Evolutionary conservation across 2,329 filamentous ascomycete species (phyloP), one percentile per base, ranked within the genome.

Genomic region (Pseudopyricularia javanii): DNA sequence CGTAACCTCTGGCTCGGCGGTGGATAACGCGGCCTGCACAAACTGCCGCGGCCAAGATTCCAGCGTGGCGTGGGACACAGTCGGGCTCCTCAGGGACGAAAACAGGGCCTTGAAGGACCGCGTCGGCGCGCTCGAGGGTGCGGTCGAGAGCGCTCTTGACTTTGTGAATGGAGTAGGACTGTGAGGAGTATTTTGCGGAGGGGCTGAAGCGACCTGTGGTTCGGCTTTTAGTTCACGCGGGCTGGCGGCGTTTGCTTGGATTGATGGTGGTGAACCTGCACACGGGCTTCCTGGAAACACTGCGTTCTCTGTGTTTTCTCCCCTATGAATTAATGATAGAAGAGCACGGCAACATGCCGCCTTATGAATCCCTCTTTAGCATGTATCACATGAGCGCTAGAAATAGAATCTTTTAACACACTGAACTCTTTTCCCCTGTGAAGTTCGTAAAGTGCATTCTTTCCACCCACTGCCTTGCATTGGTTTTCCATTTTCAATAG

Each of bases 21-120:
- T 56, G 17, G 52, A 56, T 7, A 53, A 55, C 9, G 8, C 40
- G 11, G 17, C 12, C 53, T 83, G 80, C 59, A 59, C 64, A 33
- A 83, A 82, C 59, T 84, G 82, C 62, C 65, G 71, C 52, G 80
- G 81, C 12, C 74, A 75, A 59, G 75, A 79, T 51, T 71, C 76
- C 12, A 79, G 77, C 57, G 71, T 80, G 35, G 81, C 81, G 4
- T 85, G 81, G 81, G 75, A 84, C 60, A 82, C 81, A 4, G 80
- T 82, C n/a, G 73, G 74, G 51, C 56, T 83, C 48, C 65, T 85
- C 54, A 70, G 78, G 37, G 76, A 79, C 48, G 82, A 85, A 68
- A 85, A 85, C 58, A 75, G 70, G 59, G 73, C 74, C 8, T 63
- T 85, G 50, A 85, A 85, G 68, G 70, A 73, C 37, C 68, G 79